A percentile compares a stretch with the other conserved stretches of the same genome.
Conservation (phyloP, 805 yeast genomes). For the Candida lessepsii region DNA sequence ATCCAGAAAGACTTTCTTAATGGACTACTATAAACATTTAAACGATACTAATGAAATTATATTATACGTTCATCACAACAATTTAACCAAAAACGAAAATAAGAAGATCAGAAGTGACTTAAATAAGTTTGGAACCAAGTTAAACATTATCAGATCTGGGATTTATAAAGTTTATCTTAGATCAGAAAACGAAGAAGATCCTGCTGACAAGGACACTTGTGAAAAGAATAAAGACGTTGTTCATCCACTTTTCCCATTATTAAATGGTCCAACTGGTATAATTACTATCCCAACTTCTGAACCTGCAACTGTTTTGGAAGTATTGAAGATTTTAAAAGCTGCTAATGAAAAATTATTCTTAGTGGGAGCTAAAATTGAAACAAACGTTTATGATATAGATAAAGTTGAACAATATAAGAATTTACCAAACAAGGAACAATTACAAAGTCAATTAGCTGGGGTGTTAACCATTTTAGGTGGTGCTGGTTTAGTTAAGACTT, state of each 20-base stretch:
- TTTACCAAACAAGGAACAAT: constrained; percentile 65
- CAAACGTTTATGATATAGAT: constrained; percentile 48
- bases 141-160: constrained; percentile 66
- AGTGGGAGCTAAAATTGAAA: constrained; percentile 83
- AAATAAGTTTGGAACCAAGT: constrained; percentile 60
- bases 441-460: constrained; percentile 82
- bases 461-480: constrained; percentile 83
- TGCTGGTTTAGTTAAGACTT: constrained; percentile 80
- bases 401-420: constrained; percentile 65
- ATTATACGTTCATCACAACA: constrained; percentile 82
- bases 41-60: constrained; percentile 68
- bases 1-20: constrained; percentile 81
- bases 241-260: constrained; percentile 70
- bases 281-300: constrained; percentile 66
- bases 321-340: constrained; percentile 58
- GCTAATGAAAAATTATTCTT: constrained; percentile 74
- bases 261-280: constrained; percentile 85
- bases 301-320: constrained; percentile 63
- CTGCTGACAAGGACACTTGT: constrained; percentile 60
- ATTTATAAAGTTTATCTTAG: constrained; percentile 76
- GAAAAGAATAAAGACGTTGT: constrained; percentile 38
- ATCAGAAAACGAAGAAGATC: constrained; percentile 68
- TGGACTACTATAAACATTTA: constrained; percentile 75
- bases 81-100: constrained; percentile 69
- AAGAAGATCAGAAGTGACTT: constrained; percentile 61